These are phyloP conservation scores for Fusarium sp. DNA, from an alignment of 2,329 filamentous ascomycete species.

Conservation along the genomic window DNA sequence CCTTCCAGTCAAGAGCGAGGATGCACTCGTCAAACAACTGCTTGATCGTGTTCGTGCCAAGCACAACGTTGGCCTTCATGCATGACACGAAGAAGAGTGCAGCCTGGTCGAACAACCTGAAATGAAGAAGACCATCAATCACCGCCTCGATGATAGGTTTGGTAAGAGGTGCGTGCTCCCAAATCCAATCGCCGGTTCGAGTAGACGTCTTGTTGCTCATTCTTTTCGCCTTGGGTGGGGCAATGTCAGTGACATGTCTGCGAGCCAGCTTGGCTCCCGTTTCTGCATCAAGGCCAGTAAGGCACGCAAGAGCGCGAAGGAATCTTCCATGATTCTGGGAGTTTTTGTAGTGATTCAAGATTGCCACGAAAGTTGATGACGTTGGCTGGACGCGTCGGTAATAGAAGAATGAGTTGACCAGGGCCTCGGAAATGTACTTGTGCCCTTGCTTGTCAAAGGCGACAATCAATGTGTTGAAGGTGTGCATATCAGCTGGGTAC, in stretches of 20 bases:
- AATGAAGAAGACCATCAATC: conserved; percentile 61
- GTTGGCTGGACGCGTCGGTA: conserved; percentile 59
- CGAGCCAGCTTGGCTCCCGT: conserved; percentile 55
- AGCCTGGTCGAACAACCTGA: conserved; percentile 59
- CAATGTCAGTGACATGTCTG: conserved; percentile 48
- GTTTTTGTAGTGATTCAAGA: conserved; percentile 63
- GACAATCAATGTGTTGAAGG: conserved; percentile 77
- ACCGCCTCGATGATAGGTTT: conserved; percentile 58
- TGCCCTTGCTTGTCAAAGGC: conserved; percentile 68
- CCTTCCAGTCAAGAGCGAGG: conserved; percentile 54
- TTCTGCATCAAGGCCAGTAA: conserved; percentile 57
- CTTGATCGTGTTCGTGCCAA: conserved; percentile 49
- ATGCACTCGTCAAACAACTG: conserved; percentile 58
- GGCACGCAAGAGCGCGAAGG: conserved; percentile 57
- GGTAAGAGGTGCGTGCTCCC: conserved; percentile 55
- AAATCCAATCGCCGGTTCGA: conserved; percentile 51
- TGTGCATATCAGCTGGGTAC: conserved; percentile 73
- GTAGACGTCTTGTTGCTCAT: conserved; percentile 45
- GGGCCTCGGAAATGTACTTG: conserved; percentile 62
- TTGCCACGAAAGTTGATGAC: conserved; percentile 59
- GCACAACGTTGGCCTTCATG: conserved; percentile 49
- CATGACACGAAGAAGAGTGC: conserved; percentile 55
- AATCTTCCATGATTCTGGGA: conserved; percentile 57
- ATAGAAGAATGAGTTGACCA: conserved; percentile 64
- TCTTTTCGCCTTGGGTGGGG: conserved; percentile 40